Conservation (phyloP, 371 early-diverging fungal genomes). For the Chytridium lagenaria region DNA sequence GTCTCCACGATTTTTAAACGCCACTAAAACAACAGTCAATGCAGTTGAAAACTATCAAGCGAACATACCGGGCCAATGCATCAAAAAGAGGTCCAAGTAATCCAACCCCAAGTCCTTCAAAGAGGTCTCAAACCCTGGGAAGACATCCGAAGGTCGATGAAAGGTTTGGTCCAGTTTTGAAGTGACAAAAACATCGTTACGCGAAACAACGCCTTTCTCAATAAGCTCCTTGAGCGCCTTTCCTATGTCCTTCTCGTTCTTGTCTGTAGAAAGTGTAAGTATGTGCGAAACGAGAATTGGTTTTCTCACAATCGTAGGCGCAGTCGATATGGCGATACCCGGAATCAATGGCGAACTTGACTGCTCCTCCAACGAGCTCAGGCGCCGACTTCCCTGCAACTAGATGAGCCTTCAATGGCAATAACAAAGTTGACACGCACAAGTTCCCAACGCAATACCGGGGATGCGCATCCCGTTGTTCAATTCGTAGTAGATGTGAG, state of each 20-base stretch:
- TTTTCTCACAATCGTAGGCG: slow-evolving; percentile 58
- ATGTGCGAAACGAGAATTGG: neutral
- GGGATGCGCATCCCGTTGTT: neutral
- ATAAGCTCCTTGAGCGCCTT: slow-evolving; percentile 67
- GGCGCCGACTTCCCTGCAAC: slow-evolving; percentile 56
- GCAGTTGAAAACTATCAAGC: neutral
- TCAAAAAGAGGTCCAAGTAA: slow-evolving; percentile 87
- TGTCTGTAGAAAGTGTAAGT: slow-evolving; percentile 2
- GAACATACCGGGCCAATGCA: slow-evolving; percentile 70
- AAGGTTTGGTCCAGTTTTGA: slow-evolving; percentile 91
- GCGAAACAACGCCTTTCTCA: slow-evolving; percentile 60
- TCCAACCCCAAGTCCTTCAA: slow-evolving; percentile 75
- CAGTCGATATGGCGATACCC: slow-evolving; percentile 47
- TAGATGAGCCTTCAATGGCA: neutral
- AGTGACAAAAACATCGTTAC: slow-evolving; percentile 83
- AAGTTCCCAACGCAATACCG: slow-evolving; percentile 47
- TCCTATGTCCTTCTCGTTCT: slow-evolving; percentile 88
- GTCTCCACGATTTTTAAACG: slow-evolving; percentile 47
- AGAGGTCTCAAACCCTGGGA: slow-evolving; percentile 65
- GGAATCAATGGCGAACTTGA: slow-evolving; percentile 57
- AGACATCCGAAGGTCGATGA: slow-evolving; percentile 73
- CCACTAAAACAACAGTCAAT: slow-evolving; percentile 18
- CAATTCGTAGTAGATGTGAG: too few relatives aligned
- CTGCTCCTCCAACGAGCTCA: slow-evolving; percentile 62
- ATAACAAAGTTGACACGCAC: neutral